Evolutionary conservation across 306 rosid species (phyloP).

Genomic region (Dryas octopetala): DNA sequence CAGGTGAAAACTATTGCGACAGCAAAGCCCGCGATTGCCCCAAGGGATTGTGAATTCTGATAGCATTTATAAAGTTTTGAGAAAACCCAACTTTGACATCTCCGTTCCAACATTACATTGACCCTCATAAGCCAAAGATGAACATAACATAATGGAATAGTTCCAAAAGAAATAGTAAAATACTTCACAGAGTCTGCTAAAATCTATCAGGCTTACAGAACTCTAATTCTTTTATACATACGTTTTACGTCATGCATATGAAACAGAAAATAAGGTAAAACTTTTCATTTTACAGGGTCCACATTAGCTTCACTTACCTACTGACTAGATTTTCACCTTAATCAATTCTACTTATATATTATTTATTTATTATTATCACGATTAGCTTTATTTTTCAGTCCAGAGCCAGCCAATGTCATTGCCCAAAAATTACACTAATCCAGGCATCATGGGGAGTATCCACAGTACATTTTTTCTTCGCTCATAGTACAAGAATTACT

Average conservation of each 20-base stretch:
- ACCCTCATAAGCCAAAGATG: background rate
- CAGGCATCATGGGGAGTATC: background rate
- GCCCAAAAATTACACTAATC: background rate
- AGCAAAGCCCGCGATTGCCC: conserved; percentile 90
- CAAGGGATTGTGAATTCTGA: conserved; percentile 76
- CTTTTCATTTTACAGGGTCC: background rate
- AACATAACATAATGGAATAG: background rate
- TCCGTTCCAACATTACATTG: background rate
- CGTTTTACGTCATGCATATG: background rate
- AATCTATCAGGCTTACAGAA: background rate
- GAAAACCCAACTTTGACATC: conserved; percentile 5
- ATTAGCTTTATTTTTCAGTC: background rate
- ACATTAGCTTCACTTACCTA: background rate
- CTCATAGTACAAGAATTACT: too few relatives aligned
- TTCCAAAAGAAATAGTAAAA: background rate
- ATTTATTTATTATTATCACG: too few relatives aligned
- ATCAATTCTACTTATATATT: background rate
- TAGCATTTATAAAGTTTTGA: conserved; percentile 26
- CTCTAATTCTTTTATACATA: background rate
- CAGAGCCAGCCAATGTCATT: background rate
- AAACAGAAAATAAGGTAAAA: background rate
- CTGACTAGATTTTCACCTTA: background rate
- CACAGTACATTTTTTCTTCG: too few relatives aligned
- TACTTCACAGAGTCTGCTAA: background rate
- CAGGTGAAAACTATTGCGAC: conserved; percentile 83